Evolutionary conservation across 225 moss, liverwort and hornwort genomes (phyloP).

Genomic region (Neckera pumila): DNA sequence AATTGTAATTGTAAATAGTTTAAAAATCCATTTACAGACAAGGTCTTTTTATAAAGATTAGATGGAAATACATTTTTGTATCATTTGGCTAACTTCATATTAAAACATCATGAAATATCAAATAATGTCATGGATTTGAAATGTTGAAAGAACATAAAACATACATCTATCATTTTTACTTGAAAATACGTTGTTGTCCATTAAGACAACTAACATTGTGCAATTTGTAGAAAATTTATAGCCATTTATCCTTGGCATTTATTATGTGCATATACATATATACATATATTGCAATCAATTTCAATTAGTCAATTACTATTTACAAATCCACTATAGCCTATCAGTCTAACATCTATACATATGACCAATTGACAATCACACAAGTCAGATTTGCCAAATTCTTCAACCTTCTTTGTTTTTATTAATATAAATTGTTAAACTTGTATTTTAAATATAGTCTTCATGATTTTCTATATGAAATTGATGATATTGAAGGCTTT

Average conservation of each 20-base stretch:
- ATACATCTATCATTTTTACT: background rate
- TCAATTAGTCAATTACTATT: background rate
- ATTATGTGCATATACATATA: rapidly evolving
- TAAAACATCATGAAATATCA: background rate
- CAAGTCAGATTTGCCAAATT: background rate
- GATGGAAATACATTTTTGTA: background rate
- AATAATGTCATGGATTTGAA: background rate
- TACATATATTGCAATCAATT: background rate
- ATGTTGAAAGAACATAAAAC: background rate
- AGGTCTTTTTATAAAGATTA: too few relatives aligned
- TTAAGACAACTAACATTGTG: background rate
- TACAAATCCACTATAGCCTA: background rate
- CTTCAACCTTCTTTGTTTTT: too few relatives aligned
- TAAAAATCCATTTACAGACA: background rate
- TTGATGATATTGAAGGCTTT: background rate
- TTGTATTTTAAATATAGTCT: background rate
- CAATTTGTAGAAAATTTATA: background rate
- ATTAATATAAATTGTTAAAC: background rate
- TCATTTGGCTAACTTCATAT: background rate
- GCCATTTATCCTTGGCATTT: rapidly evolving
- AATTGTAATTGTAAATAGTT: background rate
- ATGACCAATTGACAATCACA: background rate
- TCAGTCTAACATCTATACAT: too few relatives aligned
- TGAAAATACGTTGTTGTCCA: background rate
- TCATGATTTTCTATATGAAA: background rate